A percentile compares a stretch with the other conserved stretches of the same genome.
These are phyloP conservation scores for Coleophoma crateriformis DNA, from an alignment of 2,329 filamentous ascomycete genomes.

Conservation along the genomic window DNA sequence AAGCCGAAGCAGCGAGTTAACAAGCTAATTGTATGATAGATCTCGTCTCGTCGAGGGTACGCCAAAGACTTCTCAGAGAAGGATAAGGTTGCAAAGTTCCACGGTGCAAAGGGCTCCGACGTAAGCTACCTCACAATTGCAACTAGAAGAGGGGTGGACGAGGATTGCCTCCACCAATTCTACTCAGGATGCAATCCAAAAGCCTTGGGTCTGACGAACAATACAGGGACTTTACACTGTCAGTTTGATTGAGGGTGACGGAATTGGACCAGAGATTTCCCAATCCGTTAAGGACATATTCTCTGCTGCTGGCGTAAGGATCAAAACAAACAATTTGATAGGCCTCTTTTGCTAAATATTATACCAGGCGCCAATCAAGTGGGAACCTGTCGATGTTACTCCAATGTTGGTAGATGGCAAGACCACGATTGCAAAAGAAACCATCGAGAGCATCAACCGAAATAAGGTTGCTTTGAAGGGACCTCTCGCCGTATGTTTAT, in stretches of 20 bases:
- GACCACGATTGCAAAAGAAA: slow-evolving; percentile 87
- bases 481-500: slow-evolving; percentile 74
- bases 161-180: no score
- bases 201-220: not conserved
- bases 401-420: slow-evolving; percentile 91
- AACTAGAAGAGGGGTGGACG: not conserved
- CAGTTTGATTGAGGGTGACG: slow-evolving; percentile 96
- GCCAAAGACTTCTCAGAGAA: slow-evolving; percentile 38
- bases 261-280: slow-evolving; percentile 96
- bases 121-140: slow-evolving; percentile 45
- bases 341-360: slow-evolving; percentile 13
- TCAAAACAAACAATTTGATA: slow-evolving; percentile 1
- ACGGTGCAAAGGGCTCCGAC: slow-evolving; percentile 81
- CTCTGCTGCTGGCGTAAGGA: slow-evolving; percentile 77
- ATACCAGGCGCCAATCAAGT: slow-evolving; percentile 77
- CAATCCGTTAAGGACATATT: slow-evolving; percentile 99
- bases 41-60: slow-evolving; percentile 55
- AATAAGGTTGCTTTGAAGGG: slow-evolving; percentile 99
- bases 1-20: not conserved
- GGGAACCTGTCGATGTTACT: slow-evolving; percentile 96
- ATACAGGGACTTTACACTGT: slow-evolving; percentile 87
- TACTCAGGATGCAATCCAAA: no score
- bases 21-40: slow-evolving; percentile 13
- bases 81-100: slow-evolving; percentile 85
- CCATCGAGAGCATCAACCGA: slow-evolving; percentile 87